phyloP scores from a whole-genome alignment of 495 filamentous ascomycete genomes.

The Pseudomonodictys pantanalensis region DNA sequence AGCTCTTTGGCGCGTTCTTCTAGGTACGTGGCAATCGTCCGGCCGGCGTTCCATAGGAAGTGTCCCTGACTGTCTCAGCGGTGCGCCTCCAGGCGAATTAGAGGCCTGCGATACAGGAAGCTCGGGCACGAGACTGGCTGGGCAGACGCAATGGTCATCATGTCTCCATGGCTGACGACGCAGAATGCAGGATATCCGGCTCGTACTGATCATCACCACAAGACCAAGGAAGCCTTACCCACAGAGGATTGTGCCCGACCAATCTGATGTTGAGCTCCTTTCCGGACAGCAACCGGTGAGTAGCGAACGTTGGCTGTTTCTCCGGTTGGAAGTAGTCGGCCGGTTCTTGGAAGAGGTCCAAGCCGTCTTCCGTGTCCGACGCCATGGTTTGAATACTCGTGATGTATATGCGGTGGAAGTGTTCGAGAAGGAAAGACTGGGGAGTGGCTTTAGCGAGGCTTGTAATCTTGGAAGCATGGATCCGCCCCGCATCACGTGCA shows the following conservation, averaged over 20 bases:
- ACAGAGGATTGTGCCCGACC: slow-evolving; percentile 85
- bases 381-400: no score
- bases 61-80: slow-evolving; percentile 59
- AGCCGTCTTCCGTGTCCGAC: slow-evolving; percentile 41
- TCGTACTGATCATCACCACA: background rate
- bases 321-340: slow-evolving; percentile 71
- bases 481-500: slow-evolving; percentile 1
- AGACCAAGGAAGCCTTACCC: slow-evolving; percentile 56
- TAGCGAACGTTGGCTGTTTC: slow-evolving; percentile 63
- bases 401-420: background rate
- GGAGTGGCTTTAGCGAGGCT: no score
- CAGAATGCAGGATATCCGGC: background rate
- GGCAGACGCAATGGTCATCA: no score
- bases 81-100: background rate
- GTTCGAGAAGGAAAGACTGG: background rate
- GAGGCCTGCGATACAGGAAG: background rate
- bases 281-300: slow-evolving; percentile 66
- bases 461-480: no score
- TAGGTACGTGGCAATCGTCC: slow-evolving; percentile 71
- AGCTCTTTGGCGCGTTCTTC: slow-evolving; percentile 58
- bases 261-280: slow-evolving; percentile 68
- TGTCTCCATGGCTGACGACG: background rate
- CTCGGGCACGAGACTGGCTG: no score
- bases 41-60: slow-evolving; percentile 85
- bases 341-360: slow-evolving; percentile 73